These are phyloP conservation scores for Holtermanniella nyarrowii DNA, from an alignment of 768 basidiomycete species.

Conservation along the genomic window DNA sequence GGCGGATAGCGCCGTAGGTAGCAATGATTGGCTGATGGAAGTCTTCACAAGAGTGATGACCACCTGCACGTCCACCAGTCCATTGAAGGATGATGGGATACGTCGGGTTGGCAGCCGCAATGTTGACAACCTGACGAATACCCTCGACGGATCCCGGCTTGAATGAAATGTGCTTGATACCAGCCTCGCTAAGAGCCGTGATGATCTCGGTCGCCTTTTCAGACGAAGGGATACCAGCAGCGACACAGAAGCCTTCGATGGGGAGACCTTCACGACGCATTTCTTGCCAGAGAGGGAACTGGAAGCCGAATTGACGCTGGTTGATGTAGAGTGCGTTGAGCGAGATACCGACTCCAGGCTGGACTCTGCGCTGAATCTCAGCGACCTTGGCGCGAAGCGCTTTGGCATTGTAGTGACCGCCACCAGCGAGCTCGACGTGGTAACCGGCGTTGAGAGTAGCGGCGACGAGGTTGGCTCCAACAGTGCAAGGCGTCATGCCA, in stretches of 20 bases:
- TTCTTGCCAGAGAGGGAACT: conserved; percentile 95
- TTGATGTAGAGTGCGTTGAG: conserved; percentile 97
- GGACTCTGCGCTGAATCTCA: conserved; percentile 79
- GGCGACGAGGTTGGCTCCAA: conserved; percentile 87
- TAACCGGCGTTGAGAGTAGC: conserved; percentile 87
- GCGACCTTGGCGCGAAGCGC: conserved; percentile 81
- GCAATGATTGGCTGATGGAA: conserved; percentile 91
- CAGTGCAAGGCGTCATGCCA: conserved; percentile 97
- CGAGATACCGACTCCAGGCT: conserved; percentile 81
- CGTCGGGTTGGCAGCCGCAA: conserved; percentile 83
- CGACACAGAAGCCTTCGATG: conserved; percentile 97
- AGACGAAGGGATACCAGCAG: conserved; percentile 89
- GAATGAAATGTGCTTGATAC: conserved; percentile 93
- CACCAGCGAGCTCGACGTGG: conserved; percentile 94
- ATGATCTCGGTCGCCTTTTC: conserved; percentile 98
- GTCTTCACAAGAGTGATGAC: conserved; percentile 96
- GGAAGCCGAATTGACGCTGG: conserved; percentile 92
- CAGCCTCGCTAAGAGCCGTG: conserved; percentile 62
- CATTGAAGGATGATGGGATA: conserved; percentile 97
- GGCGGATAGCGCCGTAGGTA: conserved; percentile 82
- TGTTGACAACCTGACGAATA: conserved; percentile 92
- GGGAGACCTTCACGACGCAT: conserved; percentile 92
- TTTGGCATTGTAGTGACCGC: conserved; percentile 86
- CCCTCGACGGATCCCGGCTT: conserved; percentile 98
- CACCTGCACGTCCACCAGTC: conserved; percentile 98